phyloP scores from a whole-genome alignment of 2,329 filamentous ascomycete genomes.

The Epicoccum sorghinum region DNA sequence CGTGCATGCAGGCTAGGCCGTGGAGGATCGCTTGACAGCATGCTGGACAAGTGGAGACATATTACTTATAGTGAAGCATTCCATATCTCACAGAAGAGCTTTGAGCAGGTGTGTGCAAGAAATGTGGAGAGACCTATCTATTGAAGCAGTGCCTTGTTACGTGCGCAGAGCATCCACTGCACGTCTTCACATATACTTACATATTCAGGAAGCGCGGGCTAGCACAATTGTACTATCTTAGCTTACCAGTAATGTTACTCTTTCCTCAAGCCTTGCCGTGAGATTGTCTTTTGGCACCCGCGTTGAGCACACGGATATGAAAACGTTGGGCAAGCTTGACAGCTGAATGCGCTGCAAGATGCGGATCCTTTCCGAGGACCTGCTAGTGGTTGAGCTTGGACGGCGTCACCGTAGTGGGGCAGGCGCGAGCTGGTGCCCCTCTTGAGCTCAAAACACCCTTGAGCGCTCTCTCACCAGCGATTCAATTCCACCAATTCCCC shows the following conservation, averaged over 20 bases:
- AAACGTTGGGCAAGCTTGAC: constrained; percentile 14
- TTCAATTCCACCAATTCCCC: constrained; percentile 31
- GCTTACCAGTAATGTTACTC: neutral
- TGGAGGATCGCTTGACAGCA: constrained; percentile 11
- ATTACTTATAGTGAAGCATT: neutral
- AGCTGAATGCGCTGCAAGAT: constrained; percentile 5
- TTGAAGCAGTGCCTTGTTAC: too few relatives aligned
- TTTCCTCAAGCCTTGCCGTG: constrained; percentile 15
- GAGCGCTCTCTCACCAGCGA: constrained; percentile 21
- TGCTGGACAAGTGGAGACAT: neutral
- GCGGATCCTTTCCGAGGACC: constrained; percentile 20
- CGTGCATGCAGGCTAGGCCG: constrained; percentile 17
- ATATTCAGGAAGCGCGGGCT: too few relatives aligned
- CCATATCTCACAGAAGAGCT: too few relatives aligned
- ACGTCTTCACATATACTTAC: too few relatives aligned
- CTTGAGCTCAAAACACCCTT: constrained; percentile 36
- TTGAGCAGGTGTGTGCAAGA: too few relatives aligned
- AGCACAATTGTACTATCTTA: neutral
- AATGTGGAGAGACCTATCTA: too few relatives aligned
- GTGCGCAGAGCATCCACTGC: too few relatives aligned
- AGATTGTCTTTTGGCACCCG: constrained; percentile 5
- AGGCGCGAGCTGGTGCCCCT: constrained; percentile 34
- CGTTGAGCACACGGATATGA: constrained; percentile 14
- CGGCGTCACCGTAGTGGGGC: constrained; percentile 38
- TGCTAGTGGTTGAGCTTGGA: constrained; percentile 27